Base-by-base conservation (phyloP, 1,139 yeast species). In the Geotrichum aggregatum region DNA sequence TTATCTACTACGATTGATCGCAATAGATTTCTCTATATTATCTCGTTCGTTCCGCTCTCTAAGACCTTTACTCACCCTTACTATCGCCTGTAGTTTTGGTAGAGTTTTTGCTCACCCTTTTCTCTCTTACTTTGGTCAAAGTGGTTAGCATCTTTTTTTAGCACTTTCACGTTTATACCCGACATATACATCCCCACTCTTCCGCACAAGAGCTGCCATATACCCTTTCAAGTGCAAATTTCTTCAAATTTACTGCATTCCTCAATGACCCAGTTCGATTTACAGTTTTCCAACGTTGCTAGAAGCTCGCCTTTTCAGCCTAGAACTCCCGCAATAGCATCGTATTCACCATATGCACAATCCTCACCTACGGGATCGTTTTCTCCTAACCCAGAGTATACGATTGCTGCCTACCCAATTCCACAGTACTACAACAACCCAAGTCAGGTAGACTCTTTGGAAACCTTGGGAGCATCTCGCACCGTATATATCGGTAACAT, bases 401-500 rank as follows among this genome's bases (percentile, higher is more conserved):
- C 30, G 3, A 18, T 33, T 8, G 14, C 26, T 5, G 26, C 47
- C 21, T 39, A 31, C 45, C 18, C 47, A 33, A 11, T 36, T 18
- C 41, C 39, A 8, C 43, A 22, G 24, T 44, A 36, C 24, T 36
- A 36, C 49, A 36, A 22, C 14, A 40, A 16, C 34, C 21, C 49
- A 16, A 21, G 30, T 18, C 41, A 39, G 11, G 41, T 35, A 18
- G 39, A 30, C 8, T 30, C 38, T 6, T 10, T 43, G 47, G 47
- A 30, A 11, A 16, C 28, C 14, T 13, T 41, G 4, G 42, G 14
- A 28, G 8, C 35, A 34, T 68, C 69, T 57, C 78, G 97, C 66
- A 88, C 98, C 0, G 95, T 92, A 5, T 88, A 89, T 66, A 73
- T 92, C 61, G 97, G 97, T 11, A 88, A 88, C 65, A 78, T 92